A percentile compares a stretch with the other conserved stretches of the same genome.
These are phyloP conservation scores for Chamaecrista fasciculata DNA, from an alignment of 306 rosid genomes.

Conservation along the genomic window DNA sequence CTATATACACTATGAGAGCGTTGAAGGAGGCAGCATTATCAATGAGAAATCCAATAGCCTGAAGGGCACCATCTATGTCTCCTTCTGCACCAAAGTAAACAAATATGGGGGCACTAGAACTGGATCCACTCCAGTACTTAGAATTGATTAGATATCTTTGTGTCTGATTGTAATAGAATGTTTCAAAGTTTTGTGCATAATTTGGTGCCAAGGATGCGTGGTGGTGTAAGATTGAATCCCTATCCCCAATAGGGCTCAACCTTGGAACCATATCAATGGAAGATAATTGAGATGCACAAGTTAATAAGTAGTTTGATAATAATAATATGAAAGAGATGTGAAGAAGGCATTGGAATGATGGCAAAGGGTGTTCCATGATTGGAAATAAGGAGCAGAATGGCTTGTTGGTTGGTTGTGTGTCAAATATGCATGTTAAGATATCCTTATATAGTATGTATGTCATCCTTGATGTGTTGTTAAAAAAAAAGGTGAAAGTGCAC, in stretches of 20 bases:
- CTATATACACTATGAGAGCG: slow-evolving; percentile 54
- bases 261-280: slow-evolving; percentile 47
- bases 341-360: slow-evolving; percentile 21
- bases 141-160: slow-evolving; percentile 58
- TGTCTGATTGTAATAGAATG: slow-evolving; percentile 51
- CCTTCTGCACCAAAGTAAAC: slow-evolving; percentile 63
- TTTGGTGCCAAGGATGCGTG: background rate
- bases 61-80: slow-evolving; percentile 31
- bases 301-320: slow-evolving; percentile 27
- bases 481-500: too few species aligned
- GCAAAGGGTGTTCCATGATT: slow-evolving; percentile 9
- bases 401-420: slow-evolving; percentile 4
- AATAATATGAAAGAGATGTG: slow-evolving; percentile 25
- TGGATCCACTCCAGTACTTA: slow-evolving; percentile 60
- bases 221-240: slow-evolving; percentile 16
- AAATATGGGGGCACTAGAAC: slow-evolving; percentile 49
- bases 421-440: background rate
- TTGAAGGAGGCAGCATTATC: slow-evolving; percentile 53
- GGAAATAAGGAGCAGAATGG: background rate
- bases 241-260: slow-evolving; percentile 43
- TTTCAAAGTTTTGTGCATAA: slow-evolving; percentile 27
- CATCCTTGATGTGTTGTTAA: too few species aligned
- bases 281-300: slow-evolving; percentile 21
- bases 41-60: slow-evolving; percentile 39
- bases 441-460: slow-evolving; percentile 8